Conservation (phyloP, 1,139 yeast species). For the Zhuliangozyma blackwelliae region DNA sequence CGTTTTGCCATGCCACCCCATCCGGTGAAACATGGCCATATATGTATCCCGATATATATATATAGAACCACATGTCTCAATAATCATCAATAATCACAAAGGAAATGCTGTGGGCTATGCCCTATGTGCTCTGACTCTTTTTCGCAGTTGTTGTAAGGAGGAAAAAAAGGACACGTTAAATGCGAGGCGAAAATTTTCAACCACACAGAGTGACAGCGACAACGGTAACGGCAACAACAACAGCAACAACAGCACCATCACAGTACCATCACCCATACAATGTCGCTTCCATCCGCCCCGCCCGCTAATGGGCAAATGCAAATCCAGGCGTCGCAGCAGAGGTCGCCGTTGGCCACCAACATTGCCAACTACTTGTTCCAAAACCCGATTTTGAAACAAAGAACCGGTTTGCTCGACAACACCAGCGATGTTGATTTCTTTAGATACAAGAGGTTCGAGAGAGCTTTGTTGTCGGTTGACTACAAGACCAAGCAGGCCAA, state of each 20-base stretch:
- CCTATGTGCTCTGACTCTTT: too few relatives aligned
- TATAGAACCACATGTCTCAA: too few relatives aligned
- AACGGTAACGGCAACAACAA: too few relatives aligned
- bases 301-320: constrained; percentile 4
- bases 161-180: constrained; percentile 2
- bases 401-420: constrained; percentile 73
- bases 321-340: constrained; percentile 14
- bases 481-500: constrained; percentile 56
- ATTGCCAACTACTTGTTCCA: constrained; percentile 71
- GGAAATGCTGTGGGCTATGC: too few relatives aligned
- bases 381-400: constrained; percentile 62
- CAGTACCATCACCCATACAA: too few relatives aligned
- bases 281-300: too few relatives aligned
- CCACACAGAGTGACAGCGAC: constrained; percentile 1
- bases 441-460: constrained; percentile 74
- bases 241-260: too few relatives aligned
- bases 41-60: too few relatives aligned
- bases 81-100: too few relatives aligned
- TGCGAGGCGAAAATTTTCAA: constrained; percentile 1
- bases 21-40: too few relatives aligned
- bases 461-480: constrained; percentile 74
- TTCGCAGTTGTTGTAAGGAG: too few relatives aligned
- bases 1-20: too few relatives aligned
- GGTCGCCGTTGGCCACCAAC: constrained; percentile 33
- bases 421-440: constrained; percentile 72